A percentile compares a stretch with the other conserved stretches of the same genome.
Conservation (phyloP, 805 yeast genomes). For the Jamesozyma gamospora region DNA sequence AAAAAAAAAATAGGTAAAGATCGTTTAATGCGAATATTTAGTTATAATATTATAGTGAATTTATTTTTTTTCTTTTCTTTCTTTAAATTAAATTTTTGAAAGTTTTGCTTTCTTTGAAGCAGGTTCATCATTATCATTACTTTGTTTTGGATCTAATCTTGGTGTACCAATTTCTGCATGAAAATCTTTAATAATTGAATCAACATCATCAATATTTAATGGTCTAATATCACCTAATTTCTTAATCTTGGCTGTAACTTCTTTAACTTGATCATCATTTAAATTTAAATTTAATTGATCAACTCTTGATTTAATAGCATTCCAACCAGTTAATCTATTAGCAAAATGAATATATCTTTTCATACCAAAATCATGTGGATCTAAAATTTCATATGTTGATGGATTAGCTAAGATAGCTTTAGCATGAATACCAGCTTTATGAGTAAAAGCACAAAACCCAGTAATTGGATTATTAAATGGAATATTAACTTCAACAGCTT, state of each 20-base stretch:
- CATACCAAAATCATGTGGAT: slow-evolving; percentile 91
- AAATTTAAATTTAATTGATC: slow-evolving; percentile 88
- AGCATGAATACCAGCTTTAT: slow-evolving; percentile 98
- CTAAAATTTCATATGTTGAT: slow-evolving; percentile 90
- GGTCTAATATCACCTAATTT: slow-evolving; percentile 91
- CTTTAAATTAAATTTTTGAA: not conserved
- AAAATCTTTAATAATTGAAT: slow-evolving; percentile 86
- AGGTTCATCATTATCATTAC: slow-evolving; percentile 8
- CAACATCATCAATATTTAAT: slow-evolving; percentile 91
- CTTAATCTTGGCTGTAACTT: slow-evolving; percentile 88
- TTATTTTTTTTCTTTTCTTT: too few species aligned
- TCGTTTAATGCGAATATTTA: too few species aligned
- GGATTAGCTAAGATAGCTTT: slow-evolving; percentile 98
- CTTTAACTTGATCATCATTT: slow-evolving; percentile 90
- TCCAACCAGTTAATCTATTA: slow-evolving; percentile 97
- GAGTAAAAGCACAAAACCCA: slow-evolving; percentile 98
- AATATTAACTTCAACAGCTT: slow-evolving; percentile 90
- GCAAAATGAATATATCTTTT: slow-evolving; percentile 96
- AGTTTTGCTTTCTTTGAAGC: slow-evolving; percentile 11
- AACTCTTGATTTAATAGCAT: slow-evolving; percentile 95
- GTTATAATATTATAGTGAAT: too few species aligned
- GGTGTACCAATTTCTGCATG: slow-evolving; percentile 48
- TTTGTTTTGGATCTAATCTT: slow-evolving; percentile 4
- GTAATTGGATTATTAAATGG: slow-evolving; percentile 98
- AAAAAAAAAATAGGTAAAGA: too few species aligned